A percentile compares a stretch with the other conserved stretches of the same genome.
Evolutionary conservation across 345 rosid species (phyloP).

Genomic region (Ceriops decandra): DNA sequence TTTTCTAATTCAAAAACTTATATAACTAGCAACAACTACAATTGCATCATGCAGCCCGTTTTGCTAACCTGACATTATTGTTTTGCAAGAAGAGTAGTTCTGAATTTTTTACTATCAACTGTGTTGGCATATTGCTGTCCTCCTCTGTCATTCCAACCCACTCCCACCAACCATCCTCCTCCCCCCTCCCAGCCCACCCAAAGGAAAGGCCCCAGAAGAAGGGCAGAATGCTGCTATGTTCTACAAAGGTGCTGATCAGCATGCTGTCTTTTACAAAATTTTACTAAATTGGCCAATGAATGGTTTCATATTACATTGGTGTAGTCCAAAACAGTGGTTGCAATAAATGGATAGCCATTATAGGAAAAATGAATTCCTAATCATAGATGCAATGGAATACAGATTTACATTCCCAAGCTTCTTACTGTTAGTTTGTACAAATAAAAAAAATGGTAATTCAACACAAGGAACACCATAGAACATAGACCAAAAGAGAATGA

Average conservation of each 20-base stretch:
- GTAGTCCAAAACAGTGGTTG: neutral
- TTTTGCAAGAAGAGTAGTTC: too few relatives aligned
- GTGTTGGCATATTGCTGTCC: too few relatives aligned
- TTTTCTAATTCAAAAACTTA: too few relatives aligned
- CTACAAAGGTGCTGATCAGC: neutral
- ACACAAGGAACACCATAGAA: too few relatives aligned
- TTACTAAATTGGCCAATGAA: neutral
- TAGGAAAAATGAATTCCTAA: neutral
- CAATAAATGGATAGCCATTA: neutral
- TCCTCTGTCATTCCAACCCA: too few relatives aligned
- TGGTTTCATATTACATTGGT: neutral
- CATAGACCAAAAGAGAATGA: too few relatives aligned
- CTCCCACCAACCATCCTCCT: neutral
- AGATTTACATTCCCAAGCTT: neutral
- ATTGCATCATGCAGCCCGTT: too few relatives aligned
- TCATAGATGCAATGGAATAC: neutral
- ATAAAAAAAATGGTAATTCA: too few relatives aligned
- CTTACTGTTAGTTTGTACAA: neutral
- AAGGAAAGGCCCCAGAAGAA: neutral
- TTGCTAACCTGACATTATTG: too few relatives aligned
- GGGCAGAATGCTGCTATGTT: neutral
- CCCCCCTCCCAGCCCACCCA: neutral
- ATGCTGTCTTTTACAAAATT: too few relatives aligned
- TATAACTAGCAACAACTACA: too few relatives aligned
- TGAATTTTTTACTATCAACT: too few relatives aligned